Evolutionary conservation across 1,284 basidiomycete species (phyloP), one percentile per base, ranked within the genome.

Genomic region (Pascua sp.): DNA sequence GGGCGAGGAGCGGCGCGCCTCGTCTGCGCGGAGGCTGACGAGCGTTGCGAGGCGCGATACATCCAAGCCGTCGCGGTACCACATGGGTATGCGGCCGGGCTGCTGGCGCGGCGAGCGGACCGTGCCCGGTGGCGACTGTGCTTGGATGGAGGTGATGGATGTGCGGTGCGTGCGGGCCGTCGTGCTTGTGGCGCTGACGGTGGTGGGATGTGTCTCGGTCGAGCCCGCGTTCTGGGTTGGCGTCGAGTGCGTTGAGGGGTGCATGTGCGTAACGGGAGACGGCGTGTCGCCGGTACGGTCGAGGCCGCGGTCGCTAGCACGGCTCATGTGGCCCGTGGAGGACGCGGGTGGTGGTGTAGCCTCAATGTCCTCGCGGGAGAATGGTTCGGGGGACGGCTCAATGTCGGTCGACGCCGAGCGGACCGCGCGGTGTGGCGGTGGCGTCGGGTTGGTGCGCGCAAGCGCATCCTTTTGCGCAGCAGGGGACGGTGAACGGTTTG

Each of bases 11-110:
- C 48, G 42, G 42, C 50, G 39, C 15, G 38, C 41, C 46, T 62
- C 57, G 46, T 53, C 11, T 77, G 77, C 49, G 41, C 53, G 56
- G 5, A 51, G 46, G 44, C 55, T 51, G 37, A 78, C 63, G 10
- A 78, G 63, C 45, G 67, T 67, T 61, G 71, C 78, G 40, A 64
- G 60, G 47, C 75, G 77, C 37, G 72, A 65, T 24, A 73, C 69
- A 47, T 72, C 70, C 8, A 67, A 76, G 36, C 77, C 76, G 36
- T 66, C 66, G 39, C 72, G 74, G 49, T 78, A 77, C 80, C 79
- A 80, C 53, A 50, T 49, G 15, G 57, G 57, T 5, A 37, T 13
- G 11, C 51, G 45, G 51, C 13, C 37, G 32, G 18, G 36, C 50
- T 36, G 42, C 42, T 43, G 36, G n/a, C 42, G 18, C 36, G 50